These are phyloP conservation scores for Catharanthus roseus DNA, from an alignment of 257 asterid genomes.

Conservation along the genomic window DNA sequence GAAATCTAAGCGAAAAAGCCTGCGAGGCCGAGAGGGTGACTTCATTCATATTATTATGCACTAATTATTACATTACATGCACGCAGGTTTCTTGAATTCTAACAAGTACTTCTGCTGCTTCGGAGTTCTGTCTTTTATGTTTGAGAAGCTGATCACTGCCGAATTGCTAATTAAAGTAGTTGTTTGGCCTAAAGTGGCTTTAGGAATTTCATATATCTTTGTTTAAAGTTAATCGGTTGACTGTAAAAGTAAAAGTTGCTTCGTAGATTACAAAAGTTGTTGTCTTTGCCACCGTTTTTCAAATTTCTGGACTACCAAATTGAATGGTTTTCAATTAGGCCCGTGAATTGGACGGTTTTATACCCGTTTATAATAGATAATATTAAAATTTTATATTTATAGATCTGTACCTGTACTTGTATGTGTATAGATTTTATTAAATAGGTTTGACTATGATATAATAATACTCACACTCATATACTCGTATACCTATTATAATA, in stretches of 20 bases:
- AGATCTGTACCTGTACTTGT: no score
- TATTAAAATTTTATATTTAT: no score
- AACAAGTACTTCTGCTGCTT: not conserved
- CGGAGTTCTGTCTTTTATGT: not conserved
- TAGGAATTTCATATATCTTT: conserved; percentile 25
- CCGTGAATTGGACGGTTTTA: no score
- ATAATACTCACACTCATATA: no score
- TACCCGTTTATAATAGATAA: no score
- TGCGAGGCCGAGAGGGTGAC: no score
- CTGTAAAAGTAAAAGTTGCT: conserved; percentile 30
- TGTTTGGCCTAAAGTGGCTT: conserved; percentile 21
- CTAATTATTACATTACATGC: conserved; percentile 4
- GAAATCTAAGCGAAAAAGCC: not conserved
- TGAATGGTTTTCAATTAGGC: no score
- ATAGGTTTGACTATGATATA: no score
- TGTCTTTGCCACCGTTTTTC: conserved; percentile 2
- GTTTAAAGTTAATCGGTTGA: conserved; percentile 22
- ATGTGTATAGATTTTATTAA: no score
- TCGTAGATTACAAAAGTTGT: conserved; percentile 21
- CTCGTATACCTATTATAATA: no score
- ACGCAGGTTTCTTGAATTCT: not conserved
- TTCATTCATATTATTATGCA: not conserved
- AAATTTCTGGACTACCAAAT: no score
- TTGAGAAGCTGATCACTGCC: not conserved
- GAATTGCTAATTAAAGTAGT: conserved; percentile 6